These are phyloP conservation scores for Posidonia oceanica DNA, from an alignment of 116 monocot genomes.

Conservation along the genomic window DNA sequence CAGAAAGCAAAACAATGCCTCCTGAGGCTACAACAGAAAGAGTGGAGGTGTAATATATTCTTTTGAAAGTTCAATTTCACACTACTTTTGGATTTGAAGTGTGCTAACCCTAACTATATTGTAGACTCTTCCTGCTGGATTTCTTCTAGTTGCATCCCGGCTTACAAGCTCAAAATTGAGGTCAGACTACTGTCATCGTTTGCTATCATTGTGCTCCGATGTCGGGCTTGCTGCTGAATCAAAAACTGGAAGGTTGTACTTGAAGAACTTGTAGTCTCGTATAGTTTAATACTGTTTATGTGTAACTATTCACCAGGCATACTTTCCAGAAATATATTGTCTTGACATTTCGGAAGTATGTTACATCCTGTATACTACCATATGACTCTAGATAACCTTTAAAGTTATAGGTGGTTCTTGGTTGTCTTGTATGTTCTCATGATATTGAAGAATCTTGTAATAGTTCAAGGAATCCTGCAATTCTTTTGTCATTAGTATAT, in stretches of 20 bases:
- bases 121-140: conserved; percentile 96
- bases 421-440: no score
- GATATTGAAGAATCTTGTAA: no score
- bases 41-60: conserved; percentile 43
- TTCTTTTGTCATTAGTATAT: neutral
- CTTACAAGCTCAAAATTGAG: conserved; percentile 66
- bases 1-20: conserved; percentile 44
- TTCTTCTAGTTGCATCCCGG: conserved; percentile 78
- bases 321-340: no score
- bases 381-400: no score
- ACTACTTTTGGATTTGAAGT: neutral
- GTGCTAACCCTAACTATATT: conserved; percentile 12
- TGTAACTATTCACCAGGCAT: no score
- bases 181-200: conserved; percentile 76
- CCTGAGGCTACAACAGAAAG: conserved; percentile 80
- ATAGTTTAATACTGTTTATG: no score
- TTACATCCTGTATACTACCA: no score
- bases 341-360: no score
- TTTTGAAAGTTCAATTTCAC: neutral
- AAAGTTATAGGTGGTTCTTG: no score
- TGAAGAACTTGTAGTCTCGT: neutral
- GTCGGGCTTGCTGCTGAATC: conserved; percentile 96
- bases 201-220: conserved; percentile 96
- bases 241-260: conserved; percentile 70
- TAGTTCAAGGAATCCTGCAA: neutral